A percentile compares a stretch with the other conserved stretches of the same genome.
Conservation (phyloP, 176 grass and related monocot genomes). For the Leersia perrieri region DNA sequence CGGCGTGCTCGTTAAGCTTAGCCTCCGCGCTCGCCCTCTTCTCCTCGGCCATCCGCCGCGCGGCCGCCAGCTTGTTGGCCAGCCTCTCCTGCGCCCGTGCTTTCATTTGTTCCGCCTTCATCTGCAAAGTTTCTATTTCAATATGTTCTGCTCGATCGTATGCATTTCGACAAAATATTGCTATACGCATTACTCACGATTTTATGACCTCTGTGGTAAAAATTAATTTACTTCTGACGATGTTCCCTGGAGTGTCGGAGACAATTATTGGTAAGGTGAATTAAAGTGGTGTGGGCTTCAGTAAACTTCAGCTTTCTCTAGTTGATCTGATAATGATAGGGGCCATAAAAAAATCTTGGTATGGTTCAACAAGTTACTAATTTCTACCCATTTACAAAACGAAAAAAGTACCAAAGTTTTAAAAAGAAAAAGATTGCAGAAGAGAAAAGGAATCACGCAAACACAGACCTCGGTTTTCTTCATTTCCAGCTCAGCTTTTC, state of each 20-base stretch:
- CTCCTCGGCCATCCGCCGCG: slow-evolving; percentile 64
- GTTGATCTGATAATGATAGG: too few species aligned
- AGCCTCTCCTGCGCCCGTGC: slow-evolving; percentile 76
- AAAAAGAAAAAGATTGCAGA: neutral
- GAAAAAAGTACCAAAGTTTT: neutral
- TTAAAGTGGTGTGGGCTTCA: neutral
- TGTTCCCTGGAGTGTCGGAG: neutral
- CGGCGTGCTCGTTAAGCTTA: slow-evolving; percentile 62
- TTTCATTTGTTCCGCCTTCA: slow-evolving; percentile 82
- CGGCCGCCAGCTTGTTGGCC: slow-evolving; percentile 52
- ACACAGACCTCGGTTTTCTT: slow-evolving; percentile 71
- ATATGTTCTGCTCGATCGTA: neutral
- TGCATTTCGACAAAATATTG: neutral
- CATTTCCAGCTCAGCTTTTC: slow-evolving; percentile 83
- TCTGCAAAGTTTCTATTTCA: slow-evolving; percentile 26
- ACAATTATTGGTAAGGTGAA: neutral
- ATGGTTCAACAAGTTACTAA: neutral
- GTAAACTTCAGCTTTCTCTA: too few species aligned
- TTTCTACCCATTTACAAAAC: neutral
- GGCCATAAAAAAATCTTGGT: neutral
- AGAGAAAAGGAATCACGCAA: neutral
- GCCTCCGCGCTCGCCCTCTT: slow-evolving; percentile 68
- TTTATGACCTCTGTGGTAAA: slow-evolving; percentile 2
- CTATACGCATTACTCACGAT: neutral
- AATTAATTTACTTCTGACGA: neutral